phyloP scores from a whole-genome alignment of 129 eudicot genomes.

The Tagetes erecta region DNA sequence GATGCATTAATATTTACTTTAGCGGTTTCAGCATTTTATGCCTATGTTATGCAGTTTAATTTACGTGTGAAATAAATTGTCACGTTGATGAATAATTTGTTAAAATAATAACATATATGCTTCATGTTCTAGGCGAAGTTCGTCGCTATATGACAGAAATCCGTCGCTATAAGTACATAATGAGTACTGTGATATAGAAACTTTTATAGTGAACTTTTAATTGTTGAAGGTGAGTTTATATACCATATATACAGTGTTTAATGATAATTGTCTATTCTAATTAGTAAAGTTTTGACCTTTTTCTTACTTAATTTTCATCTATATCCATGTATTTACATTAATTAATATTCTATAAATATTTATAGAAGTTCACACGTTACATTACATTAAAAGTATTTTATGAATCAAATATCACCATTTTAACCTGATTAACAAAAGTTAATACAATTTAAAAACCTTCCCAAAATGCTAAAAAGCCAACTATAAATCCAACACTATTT shows the following conservation, averaged over 20 bases:
- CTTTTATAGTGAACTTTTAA: neutral
- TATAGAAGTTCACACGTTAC: slow-evolving; percentile 14
- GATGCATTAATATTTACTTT: slow-evolving; percentile 5
- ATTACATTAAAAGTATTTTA: slow-evolving; percentile 12
- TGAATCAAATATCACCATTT: slow-evolving; percentile 6
- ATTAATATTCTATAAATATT: neutral
- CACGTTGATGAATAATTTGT: neutral
- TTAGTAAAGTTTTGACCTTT: neutral
- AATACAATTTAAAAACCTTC: neutral
- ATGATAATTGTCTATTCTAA: neutral
- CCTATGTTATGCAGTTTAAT: neutral
- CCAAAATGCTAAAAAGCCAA: slow-evolving; percentile 18
- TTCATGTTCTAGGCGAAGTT: too few species aligned
- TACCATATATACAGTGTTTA: neutral
- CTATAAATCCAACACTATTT: slow-evolving; percentile 30
- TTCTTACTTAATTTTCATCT: neutral
- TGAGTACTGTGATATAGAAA: too few species aligned
- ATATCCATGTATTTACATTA: neutral
- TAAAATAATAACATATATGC: neutral
- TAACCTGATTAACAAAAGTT: neutral
- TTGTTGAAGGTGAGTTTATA: neutral
- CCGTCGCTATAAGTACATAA: too few species aligned
- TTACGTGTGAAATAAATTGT: neutral
- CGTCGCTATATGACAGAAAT: too few species aligned
- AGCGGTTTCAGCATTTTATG: neutral